These are phyloP conservation scores for Liriodendron chinense DNA, from an alignment of 164 flowering plant genomes.

Conservation along the genomic window DNA sequence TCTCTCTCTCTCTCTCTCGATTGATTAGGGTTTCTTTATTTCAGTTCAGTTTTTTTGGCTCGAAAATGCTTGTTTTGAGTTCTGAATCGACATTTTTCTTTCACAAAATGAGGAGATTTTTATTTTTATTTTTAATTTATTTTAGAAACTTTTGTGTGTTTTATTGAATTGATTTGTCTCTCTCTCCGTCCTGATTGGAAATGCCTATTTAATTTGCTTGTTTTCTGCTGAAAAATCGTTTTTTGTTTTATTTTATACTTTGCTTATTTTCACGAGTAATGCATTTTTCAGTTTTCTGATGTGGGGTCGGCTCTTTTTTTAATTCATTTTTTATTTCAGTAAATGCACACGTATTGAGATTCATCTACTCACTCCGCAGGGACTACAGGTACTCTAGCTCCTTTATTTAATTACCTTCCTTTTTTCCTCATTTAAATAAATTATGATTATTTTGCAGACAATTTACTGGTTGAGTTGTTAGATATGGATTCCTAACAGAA, in stretches of 20 bases:
- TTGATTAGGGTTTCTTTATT: not conserved
- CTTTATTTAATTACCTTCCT: not conserved
- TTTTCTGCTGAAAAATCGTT: not conserved
- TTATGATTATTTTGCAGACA: too few relatives aligned
- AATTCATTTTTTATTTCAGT: conserved; percentile 49
- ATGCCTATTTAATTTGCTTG: not conserved
- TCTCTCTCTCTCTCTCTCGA: conserved; percentile 6
- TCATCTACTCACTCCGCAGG: conserved; percentile 86
- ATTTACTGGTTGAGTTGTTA: too few relatives aligned
- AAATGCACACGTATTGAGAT: conserved; percentile 97
- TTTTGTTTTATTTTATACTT: too few relatives aligned
- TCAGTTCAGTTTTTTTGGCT: not conserved
- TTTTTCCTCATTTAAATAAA: too few relatives aligned
- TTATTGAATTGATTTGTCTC: not conserved
- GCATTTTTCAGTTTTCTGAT: not conserved
- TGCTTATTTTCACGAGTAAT: not conserved
- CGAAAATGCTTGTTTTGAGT: not conserved
- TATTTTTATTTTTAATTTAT: too few relatives aligned
- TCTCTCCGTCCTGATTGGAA: not conserved
- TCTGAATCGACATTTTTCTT: not conserved
- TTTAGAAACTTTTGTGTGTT: not conserved
- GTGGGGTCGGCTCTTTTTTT: not conserved
- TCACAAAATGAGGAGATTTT: not conserved
- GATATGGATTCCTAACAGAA: too few relatives aligned
- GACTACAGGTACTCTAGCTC: conserved; percentile 67